These are phyloP conservation scores for Pestalotiopsis sp. DNA, from an alignment of 2,329 filamentous ascomycete species.

Conservation along the genomic window DNA sequence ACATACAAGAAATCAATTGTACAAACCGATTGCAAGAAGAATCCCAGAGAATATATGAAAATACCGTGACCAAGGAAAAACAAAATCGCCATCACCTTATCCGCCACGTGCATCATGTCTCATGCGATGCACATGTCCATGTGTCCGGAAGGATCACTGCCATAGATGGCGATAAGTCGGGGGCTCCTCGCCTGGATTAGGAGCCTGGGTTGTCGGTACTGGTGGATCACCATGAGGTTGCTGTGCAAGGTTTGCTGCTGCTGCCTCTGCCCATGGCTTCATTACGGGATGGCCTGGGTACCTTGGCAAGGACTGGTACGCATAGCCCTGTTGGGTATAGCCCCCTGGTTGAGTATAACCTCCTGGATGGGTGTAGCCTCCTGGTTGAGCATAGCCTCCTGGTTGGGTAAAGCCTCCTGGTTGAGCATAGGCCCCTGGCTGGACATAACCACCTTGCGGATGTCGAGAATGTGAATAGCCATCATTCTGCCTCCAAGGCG, in stretches of 20 bases:
- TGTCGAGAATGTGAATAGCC: neutral
- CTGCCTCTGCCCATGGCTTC: slow-evolving; percentile 9
- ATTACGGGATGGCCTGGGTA: neutral
- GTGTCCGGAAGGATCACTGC: neutral
- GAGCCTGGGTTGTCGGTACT: neutral
- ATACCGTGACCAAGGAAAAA: neutral
- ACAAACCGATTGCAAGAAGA: neutral
- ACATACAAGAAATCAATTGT: neutral
- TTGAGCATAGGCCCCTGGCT: no score
- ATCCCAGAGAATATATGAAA: neutral
- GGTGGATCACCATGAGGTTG: neutral
- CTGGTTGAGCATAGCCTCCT: no score
- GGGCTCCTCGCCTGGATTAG: neutral
- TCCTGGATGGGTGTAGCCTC: no score
- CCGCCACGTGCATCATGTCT: neutral
- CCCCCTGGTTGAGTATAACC: no score
- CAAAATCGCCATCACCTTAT: neutral
- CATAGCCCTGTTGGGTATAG: neutral
- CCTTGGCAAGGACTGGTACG: neutral
- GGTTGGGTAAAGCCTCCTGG: no score
- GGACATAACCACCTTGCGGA: neutral
- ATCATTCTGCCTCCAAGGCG: neutral
- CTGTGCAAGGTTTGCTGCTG: slow-evolving; percentile 5
- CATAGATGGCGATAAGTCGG: neutral
- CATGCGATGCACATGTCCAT: neutral